Percentiles rank a stretch among this genome's conserved stretches.
Evolutionary conservation across 1,284 basidiomycete species (phyloP).

Genomic region (Ceratobasidium theobromae): DNA sequence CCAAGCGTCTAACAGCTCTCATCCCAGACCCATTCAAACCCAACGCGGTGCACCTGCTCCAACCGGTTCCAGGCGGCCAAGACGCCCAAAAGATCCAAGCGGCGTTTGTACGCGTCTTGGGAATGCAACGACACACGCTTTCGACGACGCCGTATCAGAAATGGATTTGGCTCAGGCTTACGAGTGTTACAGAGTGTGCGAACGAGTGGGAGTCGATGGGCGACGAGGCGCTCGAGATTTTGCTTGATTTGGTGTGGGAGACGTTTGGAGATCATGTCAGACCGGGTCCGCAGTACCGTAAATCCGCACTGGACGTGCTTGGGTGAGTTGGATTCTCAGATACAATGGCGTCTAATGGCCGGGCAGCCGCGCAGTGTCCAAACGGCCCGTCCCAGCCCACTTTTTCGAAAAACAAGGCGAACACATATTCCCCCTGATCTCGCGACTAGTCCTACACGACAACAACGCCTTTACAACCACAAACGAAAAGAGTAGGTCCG

Average conservation of each 20-base stretch:
- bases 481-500: conserved; percentile 14
- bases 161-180: conserved; percentile 19
- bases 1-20: conserved; percentile 3
- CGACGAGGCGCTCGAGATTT: conserved; percentile 7
- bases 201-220: conserved; percentile 17
- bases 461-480: conserved; percentile 17
- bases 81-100: conserved; percentile 12
- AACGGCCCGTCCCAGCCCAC: background rate
- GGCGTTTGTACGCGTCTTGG: conserved; percentile 17
- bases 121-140: conserved; percentile 23
- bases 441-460: conserved; percentile 14
- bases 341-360: background rate
- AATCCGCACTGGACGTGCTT: conserved; percentile 10
- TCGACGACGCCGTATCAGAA: conserved; percentile 14
- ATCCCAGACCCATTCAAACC: conserved; percentile 21
- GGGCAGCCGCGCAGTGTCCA: conserved; percentile 11
- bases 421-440: conserved; percentile 21
- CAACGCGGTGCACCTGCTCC: conserved; percentile 7
- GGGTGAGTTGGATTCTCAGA: background rate
- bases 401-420: conserved; percentile 26
- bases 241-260: conserved; percentile 25
- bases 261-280: conserved; percentile 14
- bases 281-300: conserved; percentile 11
- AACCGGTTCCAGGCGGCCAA: background rate
- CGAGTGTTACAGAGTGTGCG: conserved; percentile 4